phyloP scores from a whole-genome alignment of 129 eudicot species.

The Flaveria robusta region DNA sequence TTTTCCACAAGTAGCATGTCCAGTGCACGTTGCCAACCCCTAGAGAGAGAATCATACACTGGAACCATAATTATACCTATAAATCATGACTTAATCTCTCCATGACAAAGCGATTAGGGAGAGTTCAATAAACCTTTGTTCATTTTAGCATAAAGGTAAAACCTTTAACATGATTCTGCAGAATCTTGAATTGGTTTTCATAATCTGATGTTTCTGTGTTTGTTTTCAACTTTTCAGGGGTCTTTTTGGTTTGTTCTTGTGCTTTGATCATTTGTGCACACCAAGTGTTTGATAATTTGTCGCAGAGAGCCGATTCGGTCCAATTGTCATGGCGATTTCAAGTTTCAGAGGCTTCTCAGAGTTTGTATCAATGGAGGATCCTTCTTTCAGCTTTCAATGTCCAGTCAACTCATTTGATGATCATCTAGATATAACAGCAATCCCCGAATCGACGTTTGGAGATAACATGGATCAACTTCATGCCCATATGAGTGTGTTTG shows the following conservation, averaged over 20 bases:
- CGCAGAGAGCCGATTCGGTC: slow-evolving; percentile 2
- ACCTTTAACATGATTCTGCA: slow-evolving; percentile 11
- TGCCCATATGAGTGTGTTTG: slow-evolving; percentile 31
- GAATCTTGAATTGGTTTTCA: background rate
- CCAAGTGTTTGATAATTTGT: slow-evolving; percentile 23
- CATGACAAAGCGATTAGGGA: slow-evolving; percentile 18
- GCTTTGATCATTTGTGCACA: slow-evolving; percentile 25
- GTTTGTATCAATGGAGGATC: slow-evolving; percentile 60
- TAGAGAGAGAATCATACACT: slow-evolving; percentile 35
- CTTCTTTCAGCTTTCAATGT: slow-evolving; percentile 46
- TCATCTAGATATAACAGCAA: slow-evolving; percentile 41
- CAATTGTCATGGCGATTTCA: slow-evolving; percentile 51
- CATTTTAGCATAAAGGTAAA: slow-evolving; percentile 34
- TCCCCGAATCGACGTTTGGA: slow-evolving; percentile 36
- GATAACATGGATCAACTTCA: slow-evolving; percentile 34
- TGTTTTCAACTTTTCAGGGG: slow-evolving; percentile 34
- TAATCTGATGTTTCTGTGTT: slow-evolving; percentile 22
- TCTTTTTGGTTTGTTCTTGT: background rate
- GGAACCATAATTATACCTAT: slow-evolving; percentile 36
- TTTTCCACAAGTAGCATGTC: slow-evolving; percentile 38
- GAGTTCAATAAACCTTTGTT: slow-evolving; percentile 26
- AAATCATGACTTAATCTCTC: slow-evolving; percentile 31
- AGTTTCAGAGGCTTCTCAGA: slow-evolving; percentile 53
- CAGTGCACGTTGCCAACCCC: slow-evolving; percentile 60
- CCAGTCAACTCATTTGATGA: slow-evolving; percentile 51